A percentile compares a stretch with the other conserved stretches of the same genome.
phyloP scores from a whole-genome alignment of 768 basidiomycete species.

The Amanita pseudoporphyria region DNA sequence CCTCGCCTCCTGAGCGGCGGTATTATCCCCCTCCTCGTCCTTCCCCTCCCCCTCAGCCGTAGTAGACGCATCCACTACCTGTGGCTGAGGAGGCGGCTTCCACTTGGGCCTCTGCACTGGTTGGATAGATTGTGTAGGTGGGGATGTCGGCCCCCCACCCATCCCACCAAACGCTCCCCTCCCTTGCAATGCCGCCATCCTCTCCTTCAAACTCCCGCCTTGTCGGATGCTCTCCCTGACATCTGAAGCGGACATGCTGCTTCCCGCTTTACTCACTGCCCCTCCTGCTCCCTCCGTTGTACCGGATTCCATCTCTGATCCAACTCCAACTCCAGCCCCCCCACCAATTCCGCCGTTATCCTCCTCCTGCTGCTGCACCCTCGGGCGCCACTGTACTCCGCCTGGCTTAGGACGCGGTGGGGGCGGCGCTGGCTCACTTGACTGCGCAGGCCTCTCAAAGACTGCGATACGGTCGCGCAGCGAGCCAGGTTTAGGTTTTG shows the following conservation, averaged over 20 bases:
- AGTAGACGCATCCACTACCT: slow-evolving; percentile 32
- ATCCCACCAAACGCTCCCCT: slow-evolving; percentile 67
- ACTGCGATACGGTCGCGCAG: slow-evolving; percentile 84
- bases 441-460: slow-evolving; percentile 58
- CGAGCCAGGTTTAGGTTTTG: slow-evolving; percentile 59
- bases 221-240: slow-evolving; percentile 80
- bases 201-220: slow-evolving; percentile 77
- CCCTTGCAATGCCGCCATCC: slow-evolving; percentile 91
- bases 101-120: slow-evolving; percentile 74
- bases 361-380: slow-evolving; percentile 37
- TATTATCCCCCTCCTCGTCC: not conserved
- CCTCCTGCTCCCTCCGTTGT: not conserved
- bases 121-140: slow-evolving; percentile 25
- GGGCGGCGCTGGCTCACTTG: slow-evolving; percentile 32
- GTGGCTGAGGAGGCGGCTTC: slow-evolving; percentile 69
- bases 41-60: slow-evolving; percentile 27
- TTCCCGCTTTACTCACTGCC: not conserved
- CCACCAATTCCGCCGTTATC: not conserved
- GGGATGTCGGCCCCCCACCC: not conserved
- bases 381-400: slow-evolving; percentile 66
- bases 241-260: slow-evolving; percentile 73
- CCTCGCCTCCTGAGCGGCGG: too few relatives aligned
- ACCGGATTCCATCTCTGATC: not conserved
- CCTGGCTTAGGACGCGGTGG: slow-evolving; percentile 59
- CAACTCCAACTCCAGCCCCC: not conserved